A percentile compares a stretch with the other conserved stretches of the same genome.
phyloP scores from a whole-genome alignment of 1,139 yeast species.

The Hyphopichia burtonii region DNA sequence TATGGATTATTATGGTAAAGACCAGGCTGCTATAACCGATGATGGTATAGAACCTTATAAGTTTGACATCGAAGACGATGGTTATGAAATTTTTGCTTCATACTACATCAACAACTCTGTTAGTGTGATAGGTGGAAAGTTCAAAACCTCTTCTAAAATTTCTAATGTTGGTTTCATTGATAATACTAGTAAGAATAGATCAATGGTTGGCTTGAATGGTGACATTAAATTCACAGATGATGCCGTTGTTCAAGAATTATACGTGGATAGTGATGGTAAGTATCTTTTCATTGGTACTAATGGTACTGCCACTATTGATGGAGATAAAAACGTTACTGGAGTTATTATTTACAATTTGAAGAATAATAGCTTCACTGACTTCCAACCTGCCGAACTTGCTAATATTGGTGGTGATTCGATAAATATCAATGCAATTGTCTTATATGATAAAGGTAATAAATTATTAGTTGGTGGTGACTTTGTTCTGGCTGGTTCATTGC shows the following conservation, averaged over 20 bases:
- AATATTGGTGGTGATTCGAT: slow-evolving; percentile 25
- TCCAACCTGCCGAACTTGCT: slow-evolving; percentile 50
- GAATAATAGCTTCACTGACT: slow-evolving; percentile 32
- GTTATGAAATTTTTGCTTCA: slow-evolving; percentile 30
- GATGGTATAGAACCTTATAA: slow-evolving; percentile 22
- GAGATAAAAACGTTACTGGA: slow-evolving; percentile 35
- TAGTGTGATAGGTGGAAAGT: slow-evolving; percentile 54
- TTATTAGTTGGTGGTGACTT: slow-evolving; percentile 80
- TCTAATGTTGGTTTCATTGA: slow-evolving; percentile 42
- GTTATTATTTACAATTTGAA: slow-evolving; percentile 52
- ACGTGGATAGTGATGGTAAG: slow-evolving; percentile 35
- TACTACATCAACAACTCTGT: slow-evolving; percentile 47
- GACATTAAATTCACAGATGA: slow-evolving; percentile 38
- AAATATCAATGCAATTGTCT: slow-evolving; percentile 52
- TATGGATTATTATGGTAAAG: slow-evolving; percentile 30
- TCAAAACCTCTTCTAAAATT: slow-evolving; percentile 17
- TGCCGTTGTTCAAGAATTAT: slow-evolving; percentile 39
- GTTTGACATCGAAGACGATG: slow-evolving; percentile 31
- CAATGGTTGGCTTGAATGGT: slow-evolving; percentile 25
- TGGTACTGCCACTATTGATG: slow-evolving; percentile 37
- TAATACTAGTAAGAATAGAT: slow-evolving; percentile 20
- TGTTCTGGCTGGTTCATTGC: slow-evolving; percentile 54
- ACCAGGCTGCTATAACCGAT: slow-evolving; percentile 29
- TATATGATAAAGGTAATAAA: slow-evolving; percentile 47
- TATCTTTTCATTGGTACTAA: slow-evolving; percentile 51